Evolutionary conservation across 345 rosid genomes (phyloP).

Genomic region (Eucalyptus cloeziana): DNA sequence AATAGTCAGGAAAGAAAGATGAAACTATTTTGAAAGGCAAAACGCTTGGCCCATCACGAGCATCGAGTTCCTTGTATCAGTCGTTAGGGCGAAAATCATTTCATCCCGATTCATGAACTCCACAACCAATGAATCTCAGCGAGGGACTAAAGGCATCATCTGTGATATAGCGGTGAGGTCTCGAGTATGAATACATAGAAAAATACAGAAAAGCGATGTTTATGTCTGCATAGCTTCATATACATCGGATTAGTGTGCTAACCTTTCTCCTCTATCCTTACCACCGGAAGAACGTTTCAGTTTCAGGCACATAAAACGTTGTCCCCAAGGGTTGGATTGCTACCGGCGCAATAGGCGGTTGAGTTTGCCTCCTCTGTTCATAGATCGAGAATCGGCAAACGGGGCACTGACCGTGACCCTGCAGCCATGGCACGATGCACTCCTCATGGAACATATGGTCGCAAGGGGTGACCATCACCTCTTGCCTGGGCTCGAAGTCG

Average conservation of each 20-base stretch:
- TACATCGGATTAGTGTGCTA: not conserved
- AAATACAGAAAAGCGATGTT: not conserved
- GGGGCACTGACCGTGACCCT: slow-evolving; percentile 55
- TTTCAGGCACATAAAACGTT: slow-evolving; percentile 12
- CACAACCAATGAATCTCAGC: not conserved
- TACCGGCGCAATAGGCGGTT: not conserved
- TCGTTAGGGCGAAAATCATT: not conserved
- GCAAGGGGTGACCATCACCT: slow-evolving; percentile 68
- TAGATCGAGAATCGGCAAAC: slow-evolving; percentile 44
- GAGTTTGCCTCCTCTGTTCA: slow-evolving; percentile 1
- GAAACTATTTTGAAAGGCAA: not conserved
- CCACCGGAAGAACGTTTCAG: slow-evolving; percentile 18
- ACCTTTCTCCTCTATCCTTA: slow-evolving; percentile 38
- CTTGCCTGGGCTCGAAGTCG: slow-evolving; percentile 57
- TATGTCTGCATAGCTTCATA: not conserved
- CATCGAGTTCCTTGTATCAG: not conserved
- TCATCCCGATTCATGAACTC: not conserved
- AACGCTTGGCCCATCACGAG: not conserved
- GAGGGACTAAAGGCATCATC: not conserved
- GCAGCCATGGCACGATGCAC: slow-evolving; percentile 74
- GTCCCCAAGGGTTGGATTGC: not conserved
- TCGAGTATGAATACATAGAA: not conserved
- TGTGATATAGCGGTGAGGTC: not conserved
- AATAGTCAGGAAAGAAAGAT: fast-evolving
- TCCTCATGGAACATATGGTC: slow-evolving; percentile 84